Evolutionary conservation across 1,284 basidiomycete species (phyloP).

Genomic region (Clitocybe nebularis): DNA sequence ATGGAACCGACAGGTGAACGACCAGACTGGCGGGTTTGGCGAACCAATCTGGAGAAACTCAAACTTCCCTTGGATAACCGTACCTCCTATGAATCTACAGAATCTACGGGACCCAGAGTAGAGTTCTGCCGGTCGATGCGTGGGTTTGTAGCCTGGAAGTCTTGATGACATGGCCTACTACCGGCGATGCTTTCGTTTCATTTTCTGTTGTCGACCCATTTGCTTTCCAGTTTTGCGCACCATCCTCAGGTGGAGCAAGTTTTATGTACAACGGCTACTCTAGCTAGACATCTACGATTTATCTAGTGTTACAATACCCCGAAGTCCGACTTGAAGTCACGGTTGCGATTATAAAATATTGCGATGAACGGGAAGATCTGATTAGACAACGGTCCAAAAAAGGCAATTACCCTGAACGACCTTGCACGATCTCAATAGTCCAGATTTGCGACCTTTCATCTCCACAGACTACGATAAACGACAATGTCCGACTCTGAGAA

Average conservation of each 20-base stretch:
- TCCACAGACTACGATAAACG: conserved; percentile 3
- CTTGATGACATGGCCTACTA: neutral
- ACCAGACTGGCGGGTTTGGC: conserved; percentile 46
- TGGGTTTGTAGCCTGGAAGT: conserved; percentile 39
- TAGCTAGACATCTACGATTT: neutral
- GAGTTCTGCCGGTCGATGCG: conserved; percentile 41
- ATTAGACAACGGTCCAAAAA: conserved; percentile 6
- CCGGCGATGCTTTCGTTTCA: neutral
- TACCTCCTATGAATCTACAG: conserved; percentile 5
- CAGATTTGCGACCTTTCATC: conserved; percentile 1
- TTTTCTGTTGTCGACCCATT: neutral
- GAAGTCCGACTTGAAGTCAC: neutral
- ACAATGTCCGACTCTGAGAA: conserved; percentile 56
- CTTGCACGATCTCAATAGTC: neutral
- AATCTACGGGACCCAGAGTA: conserved; percentile 2
- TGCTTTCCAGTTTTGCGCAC: conserved; percentile 1
- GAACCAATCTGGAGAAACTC: conserved; percentile 10
- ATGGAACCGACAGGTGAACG: conserved; percentile 41
- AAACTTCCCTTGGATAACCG: conserved; percentile 3
- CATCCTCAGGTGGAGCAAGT: neutral
- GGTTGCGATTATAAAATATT: neutral
- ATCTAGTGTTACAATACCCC: neutral
- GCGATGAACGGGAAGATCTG: conserved; percentile 2
- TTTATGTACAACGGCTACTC: neutral
- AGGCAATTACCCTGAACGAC: conserved; percentile 6